Conservation (phyloP, 768 basidiomycete genomes). For the Chiua virens region DNA sequence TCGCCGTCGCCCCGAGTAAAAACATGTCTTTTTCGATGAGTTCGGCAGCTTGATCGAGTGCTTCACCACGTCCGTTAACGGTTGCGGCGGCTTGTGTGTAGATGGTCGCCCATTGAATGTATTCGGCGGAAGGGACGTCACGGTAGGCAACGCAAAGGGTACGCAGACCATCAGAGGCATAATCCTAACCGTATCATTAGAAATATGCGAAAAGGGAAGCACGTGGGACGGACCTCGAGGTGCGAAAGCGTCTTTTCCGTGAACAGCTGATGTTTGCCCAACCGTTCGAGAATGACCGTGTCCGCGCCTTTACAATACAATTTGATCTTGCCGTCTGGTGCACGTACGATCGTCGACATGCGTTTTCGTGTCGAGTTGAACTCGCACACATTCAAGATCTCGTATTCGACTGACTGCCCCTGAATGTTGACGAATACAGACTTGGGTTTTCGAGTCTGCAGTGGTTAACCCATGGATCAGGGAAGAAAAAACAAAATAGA, state of each 20-base stretch:
- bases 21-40: slow-evolving; percentile 94
- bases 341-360: slow-evolving; percentile 93
- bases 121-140: slow-evolving; percentile 89
- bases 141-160: slow-evolving; percentile 96
- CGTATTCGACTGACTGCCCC: slow-evolving; percentile 74
- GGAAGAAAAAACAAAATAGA: background rate
- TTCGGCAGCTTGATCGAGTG: slow-evolving; percentile 92
- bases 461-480: background rate
- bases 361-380: slow-evolving; percentile 98
- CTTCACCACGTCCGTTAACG: slow-evolving; percentile 92
- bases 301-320: slow-evolving; percentile 97
- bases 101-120: slow-evolving; percentile 82
- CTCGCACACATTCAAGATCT: slow-evolving; percentile 95
- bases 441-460: slow-evolving; percentile 90
- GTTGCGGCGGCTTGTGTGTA: slow-evolving; percentile 94
- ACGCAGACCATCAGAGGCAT: slow-evolving; percentile 94
- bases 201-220: background rate
- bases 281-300: slow-evolving; percentile 91
- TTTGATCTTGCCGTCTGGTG: slow-evolving; percentile 89
- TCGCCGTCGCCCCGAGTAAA: slow-evolving; percentile 95
- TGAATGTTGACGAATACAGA: slow-evolving; percentile 87
- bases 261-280: slow-evolving; percentile 82
- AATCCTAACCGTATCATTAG: slow-evolving; percentile 57
- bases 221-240: slow-evolving; percentile 66
- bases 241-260: slow-evolving; percentile 86